Evolutionary conservation across 768 basidiomycete species (phyloP).

Genomic region (Clitopilus hobsonii): DNA sequence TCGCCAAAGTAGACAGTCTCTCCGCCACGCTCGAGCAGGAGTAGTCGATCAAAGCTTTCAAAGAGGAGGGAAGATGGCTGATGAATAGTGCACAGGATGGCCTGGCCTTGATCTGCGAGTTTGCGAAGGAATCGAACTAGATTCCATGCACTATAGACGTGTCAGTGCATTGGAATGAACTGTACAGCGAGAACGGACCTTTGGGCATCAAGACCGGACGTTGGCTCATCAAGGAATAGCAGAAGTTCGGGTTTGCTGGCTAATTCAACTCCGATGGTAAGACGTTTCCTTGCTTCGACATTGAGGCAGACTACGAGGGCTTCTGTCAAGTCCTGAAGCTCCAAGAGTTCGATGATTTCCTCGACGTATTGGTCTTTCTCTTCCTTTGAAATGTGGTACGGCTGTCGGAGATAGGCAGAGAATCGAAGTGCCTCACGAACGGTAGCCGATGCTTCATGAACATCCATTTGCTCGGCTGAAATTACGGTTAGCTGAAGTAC

Average conservation of each 20-base stretch:
- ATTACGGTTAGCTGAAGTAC: conserved; percentile 17
- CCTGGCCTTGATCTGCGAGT: conserved; percentile 81
- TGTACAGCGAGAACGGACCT: conserved; percentile 34
- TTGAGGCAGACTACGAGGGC: conserved; percentile 71
- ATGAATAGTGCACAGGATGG: conserved; percentile 88
- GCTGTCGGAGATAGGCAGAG: conserved; percentile 82
- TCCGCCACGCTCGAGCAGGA: conserved; percentile 72
- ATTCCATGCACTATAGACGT: conserved; percentile 70
- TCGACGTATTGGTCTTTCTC: conserved; percentile 81
- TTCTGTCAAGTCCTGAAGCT: conserved; percentile 80
- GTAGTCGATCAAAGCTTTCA: conserved; percentile 75
- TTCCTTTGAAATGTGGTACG: conserved; percentile 53
- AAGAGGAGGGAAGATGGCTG: conserved; percentile 85
- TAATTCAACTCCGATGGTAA: conserved; percentile 90
- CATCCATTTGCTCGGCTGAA: conserved; percentile 78
- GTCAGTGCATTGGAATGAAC: too few species aligned
- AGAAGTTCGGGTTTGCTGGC: conserved; percentile 82
- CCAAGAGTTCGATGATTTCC: conserved; percentile 79
- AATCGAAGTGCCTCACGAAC: conserved; percentile 84
- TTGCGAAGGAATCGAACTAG: conserved; percentile 78
- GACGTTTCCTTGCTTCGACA: conserved; percentile 73
- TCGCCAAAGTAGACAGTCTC: conserved; percentile 94
- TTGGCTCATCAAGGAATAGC: conserved; percentile 59
- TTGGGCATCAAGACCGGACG: conserved; percentile 40
- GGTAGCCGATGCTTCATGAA: conserved; percentile 78